Evolutionary conservation across 2,329 filamentous ascomycete genomes (phyloP), one percentile per base, ranked within the genome.

Genomic region (Diplocarpon rosae): DNA sequence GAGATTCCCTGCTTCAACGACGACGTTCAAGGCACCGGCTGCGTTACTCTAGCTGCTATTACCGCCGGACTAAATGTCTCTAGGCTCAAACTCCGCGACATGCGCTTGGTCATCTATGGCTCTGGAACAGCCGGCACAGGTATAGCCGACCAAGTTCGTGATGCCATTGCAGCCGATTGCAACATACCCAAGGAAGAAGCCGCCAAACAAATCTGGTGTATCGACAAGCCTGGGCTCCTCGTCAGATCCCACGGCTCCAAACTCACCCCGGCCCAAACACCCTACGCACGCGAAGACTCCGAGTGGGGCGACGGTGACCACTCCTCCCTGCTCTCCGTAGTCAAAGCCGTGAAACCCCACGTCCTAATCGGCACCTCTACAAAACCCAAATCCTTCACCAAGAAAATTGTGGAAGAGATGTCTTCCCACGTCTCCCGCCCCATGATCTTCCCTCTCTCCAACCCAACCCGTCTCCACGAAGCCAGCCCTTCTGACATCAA

Each of bases 1-100:
- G 59, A 83, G 39, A 80, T 90, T 7, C 72, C 87, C 0, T 93
- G 86, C 62, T 94, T 95, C 70, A 94, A 94, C 57, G 88, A 94
- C 47, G 87, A 94, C 60, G 80, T 94, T 0, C 87, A 94, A 62
- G 88, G 87, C 1, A 94, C 88, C 0, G 88, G 87, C 0, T 90
- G 85, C 47, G 86, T 94, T 1, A 90, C 88, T 0, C 72, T 94
- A 0, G 87, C 87, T 0, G 87, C 83, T 1, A 80, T 94, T 50
- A 78, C 86, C 68, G 78, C 86, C 0, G 87, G 76, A 0, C 67
- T 89, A 7, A 76, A 85, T 48, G 78, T 90, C 7, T 78, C 72
- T 48, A 71, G 77, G 2, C 66, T 80, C 42, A 76, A 80, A 42
- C 67, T 93, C 33, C 65, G 69, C 8, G 85, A 93, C 47, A 64